These are phyloP conservation scores for Closterium sp. DNA, from an alignment of 139 green algal genomes.

Conservation along the genomic window DNA sequence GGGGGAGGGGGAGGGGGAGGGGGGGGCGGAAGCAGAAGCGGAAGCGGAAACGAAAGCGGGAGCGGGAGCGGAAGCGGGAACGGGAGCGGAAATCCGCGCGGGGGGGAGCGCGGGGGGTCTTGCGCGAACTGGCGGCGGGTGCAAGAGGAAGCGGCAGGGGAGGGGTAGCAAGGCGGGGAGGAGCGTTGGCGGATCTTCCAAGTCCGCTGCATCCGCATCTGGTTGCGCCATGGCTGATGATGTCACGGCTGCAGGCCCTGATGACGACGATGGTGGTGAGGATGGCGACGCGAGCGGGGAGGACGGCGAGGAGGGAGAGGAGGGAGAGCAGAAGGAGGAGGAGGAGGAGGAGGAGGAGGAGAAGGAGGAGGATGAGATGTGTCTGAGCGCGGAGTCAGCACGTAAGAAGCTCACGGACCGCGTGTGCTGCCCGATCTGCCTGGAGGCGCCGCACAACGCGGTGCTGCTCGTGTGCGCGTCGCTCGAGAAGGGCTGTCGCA, in stretches of 20 bases:
- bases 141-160: background rate
- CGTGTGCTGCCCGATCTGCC: constrained; percentile 34
- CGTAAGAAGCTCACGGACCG: constrained; percentile 4
- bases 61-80: too few species aligned
- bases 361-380: background rate
- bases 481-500: constrained; percentile 26
- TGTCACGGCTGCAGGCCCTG: background rate
- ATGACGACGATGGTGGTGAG: background rate
- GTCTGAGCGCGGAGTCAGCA: background rate
- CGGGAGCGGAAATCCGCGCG: too few species aligned
- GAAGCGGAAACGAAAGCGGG: background rate
- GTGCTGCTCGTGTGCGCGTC: constrained; percentile 30
- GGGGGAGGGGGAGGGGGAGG: background rate
- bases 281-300: background rate
- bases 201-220: background rate
- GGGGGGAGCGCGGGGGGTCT: too few species aligned
- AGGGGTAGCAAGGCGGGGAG: background rate
- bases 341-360: background rate
- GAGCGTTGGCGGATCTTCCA: background rate
- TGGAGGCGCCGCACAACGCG: constrained; percentile 37
- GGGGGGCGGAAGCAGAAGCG: background rate
- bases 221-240: background rate
- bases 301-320: background rate
- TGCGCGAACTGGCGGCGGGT: too few species aligned
- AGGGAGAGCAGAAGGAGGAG: background rate